A percentile compares a stretch with the other conserved stretches of the same genome.
Evolutionary conservation across 768 basidiomycete species (phyloP).

Genomic region (Podaxis rugospora): DNA sequence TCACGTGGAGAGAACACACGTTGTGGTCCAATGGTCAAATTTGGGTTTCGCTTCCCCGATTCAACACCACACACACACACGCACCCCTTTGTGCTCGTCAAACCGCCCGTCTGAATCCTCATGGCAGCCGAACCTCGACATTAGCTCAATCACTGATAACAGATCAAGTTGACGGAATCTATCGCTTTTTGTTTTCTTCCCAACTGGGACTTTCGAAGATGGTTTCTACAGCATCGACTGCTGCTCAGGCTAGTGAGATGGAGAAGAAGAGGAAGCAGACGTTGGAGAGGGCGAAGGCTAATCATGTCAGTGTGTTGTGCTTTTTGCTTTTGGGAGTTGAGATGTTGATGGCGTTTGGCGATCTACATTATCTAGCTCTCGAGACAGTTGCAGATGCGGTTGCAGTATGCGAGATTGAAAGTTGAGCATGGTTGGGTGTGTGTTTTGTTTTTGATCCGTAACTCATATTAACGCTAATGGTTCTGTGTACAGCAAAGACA

Average conservation of each 20-base stretch:
- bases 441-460: constrained; percentile 1
- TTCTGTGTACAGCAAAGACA: constrained; percentile 56
- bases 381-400: constrained; percentile 65
- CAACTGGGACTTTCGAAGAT: constrained; percentile 15
- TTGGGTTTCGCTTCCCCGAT: constrained; percentile 1
- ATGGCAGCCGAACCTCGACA: constrained; percentile 7
- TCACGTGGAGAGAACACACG: constrained; percentile 9
- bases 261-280: constrained; percentile 46
- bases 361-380: constrained; percentile 45
- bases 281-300: constrained; percentile 52
- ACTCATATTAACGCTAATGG: background rate
- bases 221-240: constrained; percentile 28
- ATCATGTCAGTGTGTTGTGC: constrained; percentile 39
- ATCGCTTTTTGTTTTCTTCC: background rate
- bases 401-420: constrained; percentile 75
- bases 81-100: background rate
- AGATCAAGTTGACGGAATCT: background rate
- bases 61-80: background rate
- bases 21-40: background rate
- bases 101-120: background rate
- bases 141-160: background rate
- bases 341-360: background rate
- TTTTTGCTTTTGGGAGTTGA: background rate
- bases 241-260: constrained; percentile 28
- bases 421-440: constrained; percentile 81